Base-by-base conservation (phyloP, 805 yeast genomes). In the Grigorovia jiainica region DNA sequence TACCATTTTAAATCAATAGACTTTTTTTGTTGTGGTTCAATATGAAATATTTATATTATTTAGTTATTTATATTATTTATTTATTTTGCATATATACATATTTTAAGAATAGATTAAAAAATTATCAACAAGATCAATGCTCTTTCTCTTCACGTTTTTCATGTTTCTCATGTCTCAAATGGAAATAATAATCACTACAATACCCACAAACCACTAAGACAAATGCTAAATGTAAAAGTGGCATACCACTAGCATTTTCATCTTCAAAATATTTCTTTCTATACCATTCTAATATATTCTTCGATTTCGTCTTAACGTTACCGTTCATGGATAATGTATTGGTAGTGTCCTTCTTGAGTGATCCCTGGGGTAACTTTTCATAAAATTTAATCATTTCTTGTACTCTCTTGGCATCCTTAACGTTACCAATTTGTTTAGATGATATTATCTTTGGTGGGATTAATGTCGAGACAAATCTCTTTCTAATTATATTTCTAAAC, bases 401-500 rank as follows among this genome's bases (percentile, higher is more conserved):
- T 82, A 92, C 86, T 72, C 95, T 86, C 77, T 87, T 86, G 57
- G 97, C 97, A 58, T 90, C 83, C 60, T 97, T 96, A 71, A 87
- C 87, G 47, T 95, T 76, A 46, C 95, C 95, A 54, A 92, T 73
- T 82, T 87, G 89, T 82, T 81, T 76, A 37, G 95, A 92, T 49
- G 97, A 87, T 44, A 96, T 97, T 63, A 90, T 81, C 90, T 90
- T 90, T 66, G 98, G 98, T 57, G 98, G 98, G 63, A 90, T 89
- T 72, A 90, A 76, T 60, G 97, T 83, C 52, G 97, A 87, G 67
- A 90, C 76, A 58, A 82, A 82, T 73, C 98, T 89, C 81, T 85
- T 89, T 61, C 79, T 73, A 68, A 87, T 74, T 72, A 79, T 83
- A 61, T 33, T 31, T 20, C 38, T 35, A 16, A 16, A 24, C 37